Evolutionary conservation across 305 asterid genomes (phyloP).

Genomic region (Solanum aculeatissimum): DNA sequence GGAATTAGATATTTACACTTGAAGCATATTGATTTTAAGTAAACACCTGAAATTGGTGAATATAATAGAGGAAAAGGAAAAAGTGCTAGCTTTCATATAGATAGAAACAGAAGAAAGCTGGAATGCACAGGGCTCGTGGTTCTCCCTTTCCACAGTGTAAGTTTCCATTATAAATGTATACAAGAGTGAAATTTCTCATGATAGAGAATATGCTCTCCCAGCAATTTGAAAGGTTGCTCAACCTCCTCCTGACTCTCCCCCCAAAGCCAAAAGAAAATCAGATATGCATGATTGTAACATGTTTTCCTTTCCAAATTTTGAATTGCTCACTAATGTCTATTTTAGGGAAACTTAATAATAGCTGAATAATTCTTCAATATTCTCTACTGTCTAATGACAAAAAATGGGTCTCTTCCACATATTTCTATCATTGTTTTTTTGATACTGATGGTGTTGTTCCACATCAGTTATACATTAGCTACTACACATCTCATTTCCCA

Average conservation of each 20-base stretch:
- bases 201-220: not conserved
- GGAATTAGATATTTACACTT: not conserved
- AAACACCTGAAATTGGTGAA: not conserved
- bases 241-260: not conserved
- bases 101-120: not conserved
- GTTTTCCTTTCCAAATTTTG: not conserved
- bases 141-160: not conserved
- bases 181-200: not conserved
- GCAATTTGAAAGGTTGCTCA: not conserved
- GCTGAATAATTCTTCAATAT: not conserved
- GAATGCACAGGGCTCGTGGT: not conserved
- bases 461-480: not conserved
- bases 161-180: not conserved
- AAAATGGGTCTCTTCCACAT: not conserved
- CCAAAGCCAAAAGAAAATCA: not conserved
- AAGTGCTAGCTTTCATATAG: not conserved
- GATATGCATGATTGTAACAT: not conserved
- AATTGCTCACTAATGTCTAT: not conserved
- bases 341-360: not conserved
- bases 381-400: not conserved
- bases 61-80: not conserved
- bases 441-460: not conserved
- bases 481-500: not conserved
- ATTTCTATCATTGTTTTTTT: not conserved
- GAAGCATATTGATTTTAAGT: not conserved